Evolutionary conservation across 108 stramenopile species (phyloP).

Genomic region (Stephanodiscus triporus): DNA sequence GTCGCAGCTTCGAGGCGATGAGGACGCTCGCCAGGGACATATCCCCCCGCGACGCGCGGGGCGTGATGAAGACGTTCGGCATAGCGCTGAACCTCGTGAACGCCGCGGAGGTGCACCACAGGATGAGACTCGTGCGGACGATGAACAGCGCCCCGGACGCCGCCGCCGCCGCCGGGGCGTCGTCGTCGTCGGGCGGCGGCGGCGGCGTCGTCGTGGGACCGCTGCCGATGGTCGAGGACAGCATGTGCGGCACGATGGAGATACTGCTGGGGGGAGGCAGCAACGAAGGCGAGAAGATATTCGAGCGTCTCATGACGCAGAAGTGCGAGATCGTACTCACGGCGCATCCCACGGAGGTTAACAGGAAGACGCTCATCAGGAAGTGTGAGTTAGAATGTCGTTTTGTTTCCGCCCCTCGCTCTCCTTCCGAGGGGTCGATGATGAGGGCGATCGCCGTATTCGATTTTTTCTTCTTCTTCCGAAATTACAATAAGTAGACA

Average conservation of each 20-base stretch:
- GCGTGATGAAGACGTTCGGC: conserved; percentile 72
- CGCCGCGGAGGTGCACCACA: conserved; percentile 87
- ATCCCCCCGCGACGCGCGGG: conserved; percentile 62
- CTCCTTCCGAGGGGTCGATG: neutral
- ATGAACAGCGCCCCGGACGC: conserved; percentile 33
- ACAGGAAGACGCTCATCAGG: conserved; percentile 70
- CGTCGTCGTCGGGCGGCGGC: too few relatives aligned
- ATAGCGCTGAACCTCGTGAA: conserved; percentile 83
- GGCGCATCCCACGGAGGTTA: conserved; percentile 96
- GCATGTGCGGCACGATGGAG: conserved; percentile 76
- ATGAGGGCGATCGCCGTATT: too few relatives aligned
- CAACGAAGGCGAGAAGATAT: conserved; percentile 72
- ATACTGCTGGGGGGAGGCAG: conserved; percentile 57
- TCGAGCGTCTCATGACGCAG: conserved; percentile 82
- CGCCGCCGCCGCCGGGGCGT: neutral
- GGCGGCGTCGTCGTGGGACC: conserved; percentile 67
- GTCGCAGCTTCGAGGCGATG: conserved; percentile 62
- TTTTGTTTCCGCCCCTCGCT: neutral
- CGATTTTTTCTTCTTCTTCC: too few relatives aligned
- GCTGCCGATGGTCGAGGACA: conserved; percentile 76
- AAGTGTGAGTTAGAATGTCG: conserved; percentile 43
- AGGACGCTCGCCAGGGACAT: conserved; percentile 58
- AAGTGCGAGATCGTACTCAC: conserved; percentile 96
- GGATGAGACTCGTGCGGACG: conserved; percentile 60
- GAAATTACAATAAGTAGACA: too few relatives aligned